Evolutionary conservation across 2,329 filamentous ascomycete species (phyloP), one percentile per base, ranked within the genome.

Genomic region (Aspergillus fumigatiaffinis): DNA sequence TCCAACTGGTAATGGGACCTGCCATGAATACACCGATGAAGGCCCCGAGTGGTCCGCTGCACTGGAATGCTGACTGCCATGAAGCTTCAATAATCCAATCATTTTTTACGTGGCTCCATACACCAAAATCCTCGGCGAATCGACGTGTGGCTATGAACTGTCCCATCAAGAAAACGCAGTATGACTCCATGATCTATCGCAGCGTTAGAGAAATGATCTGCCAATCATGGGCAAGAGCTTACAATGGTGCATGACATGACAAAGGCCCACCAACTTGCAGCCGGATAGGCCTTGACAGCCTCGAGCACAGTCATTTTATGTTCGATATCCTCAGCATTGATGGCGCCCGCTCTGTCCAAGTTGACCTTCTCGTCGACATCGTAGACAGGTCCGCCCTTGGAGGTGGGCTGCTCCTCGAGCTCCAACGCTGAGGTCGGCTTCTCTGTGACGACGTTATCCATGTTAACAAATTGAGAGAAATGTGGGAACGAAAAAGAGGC

Each of bases 111-210:
- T 35, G 12, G 32, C 32, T 35, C 4, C 4, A 17, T 35, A 35
- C 32, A 35, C 32, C 32, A 35, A 17, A 35, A 6, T 35, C 12
- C 12, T 6, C 0, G 12, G 32, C 71, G 72, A 86, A 86, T 17
- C 64, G 58, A 23, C 71, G 53, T 7, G 81, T 76, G 56, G 84
- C 83, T 46, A 86, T 71, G 70, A 87, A 87, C 57, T 82, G 80
- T 51, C 80, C 80, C 66, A 82, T 84, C 23, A 87, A 73, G 76
- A 87, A 86, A 60, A 87, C 81, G 68, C 79, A 79, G 76, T 85
- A 87, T 4, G 84, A 82, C 68, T 87, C 84, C 84, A 87, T 87
- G 63, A 85, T 84, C 84, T 86, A 62, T 62, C 55, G 21, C 54
- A 54, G 48, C 20, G 55, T 63, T 59, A 66, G 50, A 60, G 23